These are phyloP conservation scores for Trypanosoma cruzi DNA, from an alignment of 208 protist species.

Conservation along the genomic window DNA sequence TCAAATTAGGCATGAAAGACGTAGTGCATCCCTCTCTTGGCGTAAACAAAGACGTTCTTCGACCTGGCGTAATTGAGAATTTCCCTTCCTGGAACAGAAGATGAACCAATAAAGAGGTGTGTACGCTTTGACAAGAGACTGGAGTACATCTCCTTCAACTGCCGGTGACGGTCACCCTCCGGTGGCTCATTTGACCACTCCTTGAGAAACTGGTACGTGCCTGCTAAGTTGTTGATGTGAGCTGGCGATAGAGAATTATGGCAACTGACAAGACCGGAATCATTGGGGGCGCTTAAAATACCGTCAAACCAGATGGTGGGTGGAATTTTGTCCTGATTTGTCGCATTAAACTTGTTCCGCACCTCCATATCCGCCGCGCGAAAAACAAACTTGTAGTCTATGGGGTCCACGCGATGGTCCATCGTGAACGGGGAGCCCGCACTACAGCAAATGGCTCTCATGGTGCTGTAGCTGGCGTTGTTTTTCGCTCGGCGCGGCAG, in stretches of 20 bases:
- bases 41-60: constrained; percentile 87
- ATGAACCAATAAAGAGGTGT: constrained; percentile 79
- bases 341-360: constrained; percentile 77
- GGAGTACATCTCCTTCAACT: constrained; percentile 64
- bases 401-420: constrained; percentile 83
- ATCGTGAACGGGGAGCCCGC: constrained; percentile 85
- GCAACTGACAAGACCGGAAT: constrained; percentile 69
- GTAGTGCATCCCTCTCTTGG: constrained; percentile 63
- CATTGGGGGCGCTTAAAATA: constrained; percentile 57
- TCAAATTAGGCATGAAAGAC: constrained; percentile 59
- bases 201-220: constrained; percentile 65
- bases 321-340: constrained; percentile 67
- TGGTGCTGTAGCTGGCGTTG: constrained; percentile 73
- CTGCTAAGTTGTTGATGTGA: constrained; percentile 66
- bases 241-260: constrained; percentile 53
- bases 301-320: constrained; percentile 81
- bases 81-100: constrained; percentile 59
- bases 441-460: constrained; percentile 78
- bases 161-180: constrained; percentile 81
- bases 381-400: constrained; percentile 89
- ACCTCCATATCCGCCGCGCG: constrained; percentile 72
- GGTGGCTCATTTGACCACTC: constrained; percentile 58
- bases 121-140: constrained; percentile 57
- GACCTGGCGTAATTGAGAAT: constrained; percentile 80
- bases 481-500: constrained; percentile 73